phyloP scores from a whole-genome alignment of 768 basidiomycete genomes.

The Lactarius quietus region DNA sequence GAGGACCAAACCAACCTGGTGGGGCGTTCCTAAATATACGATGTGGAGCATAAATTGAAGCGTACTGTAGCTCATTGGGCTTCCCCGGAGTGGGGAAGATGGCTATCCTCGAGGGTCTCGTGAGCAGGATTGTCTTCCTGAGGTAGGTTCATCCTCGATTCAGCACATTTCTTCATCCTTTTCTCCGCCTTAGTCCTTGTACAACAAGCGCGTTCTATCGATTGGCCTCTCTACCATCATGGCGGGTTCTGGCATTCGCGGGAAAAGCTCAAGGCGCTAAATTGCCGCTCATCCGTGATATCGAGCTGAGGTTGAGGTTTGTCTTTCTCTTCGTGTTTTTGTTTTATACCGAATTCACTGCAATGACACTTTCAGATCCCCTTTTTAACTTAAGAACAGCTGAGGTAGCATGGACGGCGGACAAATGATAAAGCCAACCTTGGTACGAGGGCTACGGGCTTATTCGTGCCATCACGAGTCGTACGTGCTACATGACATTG shows the following conservation, averaged over 20 bases:
- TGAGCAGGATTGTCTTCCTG: conserved; percentile 84
- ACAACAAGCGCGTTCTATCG: conserved; percentile 83
- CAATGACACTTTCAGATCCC: conserved; percentile 44
- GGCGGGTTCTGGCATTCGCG: conserved; percentile 88
- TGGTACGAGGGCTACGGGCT: conserved; percentile 84
- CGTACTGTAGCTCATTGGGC: conserved; percentile 58
- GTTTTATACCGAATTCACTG: conserved; percentile 5
- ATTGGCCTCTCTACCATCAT: conserved; percentile 81
- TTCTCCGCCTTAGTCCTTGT: conserved; percentile 57
- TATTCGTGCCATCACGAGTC: conserved; percentile 88
- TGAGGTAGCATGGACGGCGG: conserved; percentile 89
- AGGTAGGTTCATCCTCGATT: conserved; percentile 44
- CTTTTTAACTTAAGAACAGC: conserved; percentile 88
- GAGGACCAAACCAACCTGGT: conserved; percentile 92
- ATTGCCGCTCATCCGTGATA: conserved; percentile 85
- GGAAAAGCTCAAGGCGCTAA: conserved; percentile 93
- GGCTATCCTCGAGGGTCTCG: conserved; percentile 86
- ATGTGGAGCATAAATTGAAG: not conserved
- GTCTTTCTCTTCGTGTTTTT: conserved; percentile 31
- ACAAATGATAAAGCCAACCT: conserved; percentile 89
- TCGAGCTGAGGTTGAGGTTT: conserved; percentile 79
- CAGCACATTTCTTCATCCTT: not conserved
- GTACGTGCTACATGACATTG: conserved; percentile 40
- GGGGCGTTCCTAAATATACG: conserved; percentile 39
- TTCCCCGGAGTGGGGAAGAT: conserved; percentile 93